Evolutionary conservation across 2,329 filamentous ascomycete species (phyloP), one percentile per base, ranked within the genome.

Genomic region (Venturia oleaginea): DNA sequence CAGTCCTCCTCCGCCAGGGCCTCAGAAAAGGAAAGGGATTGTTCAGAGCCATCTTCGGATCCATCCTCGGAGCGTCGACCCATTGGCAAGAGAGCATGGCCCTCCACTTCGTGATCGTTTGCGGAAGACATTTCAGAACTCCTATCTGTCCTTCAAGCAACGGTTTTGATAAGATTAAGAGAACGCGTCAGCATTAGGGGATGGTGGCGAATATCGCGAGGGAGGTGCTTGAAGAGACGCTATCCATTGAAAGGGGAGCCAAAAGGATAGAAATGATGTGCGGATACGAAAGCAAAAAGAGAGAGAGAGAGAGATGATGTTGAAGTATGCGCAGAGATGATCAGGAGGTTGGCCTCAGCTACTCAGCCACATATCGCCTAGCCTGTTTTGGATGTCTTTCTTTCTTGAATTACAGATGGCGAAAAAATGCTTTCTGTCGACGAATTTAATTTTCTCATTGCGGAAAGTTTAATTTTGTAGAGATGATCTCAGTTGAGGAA

Each of bases 61-160:
- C 40, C 59, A 42, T 60, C 59, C n/a, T 60, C 59, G 40, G 59
- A 60, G 3, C 40, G 32, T 37, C 37, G 59, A 19, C 40, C 59
- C 24, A 43, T 60, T 10, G 59, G 59, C 22, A 60, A 15, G 34
- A 60, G 59, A 42, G 59, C 59, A 30, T 60, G 59, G 17, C 59
- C 40, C 37, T 60, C 59, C 5, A 60, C 37, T 40, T 43, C 37
- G 13, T 40, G 34, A 4, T 57, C 30, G 3, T 57, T 22, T 19
- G 51, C 30, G 1, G 51, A 57, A 57, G 51, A 57, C 51, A 57
- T 57, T 7, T n/a, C 51, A 13, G 51, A 8, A 22, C 5, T 27
- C 22, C 27, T 24, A 13, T 27, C 15, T 34, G 27, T 19, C 15
- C 51, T 55, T 51, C 46, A 1, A 40, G 38, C 11, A 51, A n/a